Conservation (phyloP, 257 asterid species). For the Solanum piurae region DNA sequence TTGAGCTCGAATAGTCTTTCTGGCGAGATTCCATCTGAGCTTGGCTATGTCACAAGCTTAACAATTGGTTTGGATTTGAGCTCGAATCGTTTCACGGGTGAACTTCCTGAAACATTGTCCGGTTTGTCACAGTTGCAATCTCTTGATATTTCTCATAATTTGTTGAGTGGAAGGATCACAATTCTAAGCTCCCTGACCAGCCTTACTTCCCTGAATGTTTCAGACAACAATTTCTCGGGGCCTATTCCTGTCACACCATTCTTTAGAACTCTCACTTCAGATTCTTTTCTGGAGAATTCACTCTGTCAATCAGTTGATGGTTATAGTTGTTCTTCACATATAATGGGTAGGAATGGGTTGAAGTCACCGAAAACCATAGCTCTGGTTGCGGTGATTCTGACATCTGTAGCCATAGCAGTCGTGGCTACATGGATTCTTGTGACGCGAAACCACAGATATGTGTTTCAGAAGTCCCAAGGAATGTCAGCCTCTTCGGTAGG, state of each 20-base stretch:
- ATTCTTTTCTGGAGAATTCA: slow-evolving; percentile 58
- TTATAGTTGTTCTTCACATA: slow-evolving; percentile 43
- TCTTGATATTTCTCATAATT: slow-evolving; percentile 61
- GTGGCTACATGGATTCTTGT: slow-evolving; percentile 48
- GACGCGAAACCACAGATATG: slow-evolving; percentile 28
- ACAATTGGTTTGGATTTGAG: slow-evolving; percentile 75
- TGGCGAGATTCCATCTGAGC: slow-evolving; percentile 57
- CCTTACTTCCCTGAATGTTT: slow-evolving; percentile 63
- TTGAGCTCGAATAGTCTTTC: slow-evolving; percentile 68
- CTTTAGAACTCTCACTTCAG: slow-evolving; percentile 46
- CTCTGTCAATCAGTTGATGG: slow-evolving; percentile 80
- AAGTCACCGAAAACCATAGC: slow-evolving; percentile 50
- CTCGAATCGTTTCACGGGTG: slow-evolving; percentile 53
- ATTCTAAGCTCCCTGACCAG: slow-evolving; percentile 60
- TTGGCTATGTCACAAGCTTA: slow-evolving; percentile 57
- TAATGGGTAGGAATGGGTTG: slow-evolving; percentile 18
- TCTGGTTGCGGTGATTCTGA: slow-evolving; percentile 37
- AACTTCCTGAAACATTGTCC: slow-evolving; percentile 64
- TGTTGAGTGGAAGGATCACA: slow-evolving; percentile 42
- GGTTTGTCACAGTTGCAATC: slow-evolving; percentile 73
- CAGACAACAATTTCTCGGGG: slow-evolving; percentile 77
- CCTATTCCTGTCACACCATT: slow-evolving; percentile 81
- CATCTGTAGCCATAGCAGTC: slow-evolving; percentile 35
- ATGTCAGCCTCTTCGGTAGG: slow-evolving; percentile 14
- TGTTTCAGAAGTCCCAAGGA: slow-evolving; percentile 29